phyloP scores from a whole-genome alignment of 768 basidiomycete species.

The Amanita molliuscula region DNA sequence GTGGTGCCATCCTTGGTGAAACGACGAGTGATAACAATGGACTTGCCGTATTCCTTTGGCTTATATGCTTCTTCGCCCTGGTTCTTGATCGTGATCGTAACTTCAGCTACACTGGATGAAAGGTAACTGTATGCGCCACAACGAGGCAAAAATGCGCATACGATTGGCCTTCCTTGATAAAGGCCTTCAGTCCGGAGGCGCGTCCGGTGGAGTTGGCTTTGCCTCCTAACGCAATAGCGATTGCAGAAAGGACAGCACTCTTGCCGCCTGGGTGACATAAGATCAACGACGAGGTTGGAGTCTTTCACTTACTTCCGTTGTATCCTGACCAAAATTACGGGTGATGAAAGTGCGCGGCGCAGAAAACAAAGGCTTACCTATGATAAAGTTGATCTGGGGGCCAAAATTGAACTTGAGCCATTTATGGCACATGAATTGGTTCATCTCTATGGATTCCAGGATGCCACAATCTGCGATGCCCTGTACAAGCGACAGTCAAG shows the following conservation, averaged over 20 bases:
- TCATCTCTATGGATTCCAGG: conserved; percentile 77
- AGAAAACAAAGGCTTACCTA: conserved; percentile 39
- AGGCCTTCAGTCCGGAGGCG: conserved; percentile 73
- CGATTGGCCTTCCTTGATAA: conserved; percentile 79
- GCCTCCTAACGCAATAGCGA: conserved; percentile 89
- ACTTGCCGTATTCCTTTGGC: conserved; percentile 75
- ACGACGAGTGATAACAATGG: conserved; percentile 73
- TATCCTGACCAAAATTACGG: conserved; percentile 40
- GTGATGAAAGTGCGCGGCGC: neutral
- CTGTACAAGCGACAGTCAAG: conserved; percentile 28
- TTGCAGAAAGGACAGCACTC: conserved; percentile 87
- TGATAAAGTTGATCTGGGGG: conserved; percentile 95
- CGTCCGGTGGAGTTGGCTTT: conserved; percentile 90
- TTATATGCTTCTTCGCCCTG: conserved; percentile 85
- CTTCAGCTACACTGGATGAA: conserved; percentile 49
- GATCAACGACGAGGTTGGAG: neutral
- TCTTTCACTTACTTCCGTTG: conserved; percentile 70
- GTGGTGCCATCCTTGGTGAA: conserved; percentile 71
- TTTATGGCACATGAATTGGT: conserved; percentile 95
- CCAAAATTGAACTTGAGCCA: conserved; percentile 78
- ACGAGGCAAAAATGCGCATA: conserved; percentile 23
- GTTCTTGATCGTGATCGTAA: conserved; percentile 80
- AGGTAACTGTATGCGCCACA: neutral
- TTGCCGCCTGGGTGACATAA: conserved; percentile 64
- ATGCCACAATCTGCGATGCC: conserved; percentile 79